Conservation (phyloP, 371 early-diverging fungal species). For the Saksenaea oblongispora region DNA sequence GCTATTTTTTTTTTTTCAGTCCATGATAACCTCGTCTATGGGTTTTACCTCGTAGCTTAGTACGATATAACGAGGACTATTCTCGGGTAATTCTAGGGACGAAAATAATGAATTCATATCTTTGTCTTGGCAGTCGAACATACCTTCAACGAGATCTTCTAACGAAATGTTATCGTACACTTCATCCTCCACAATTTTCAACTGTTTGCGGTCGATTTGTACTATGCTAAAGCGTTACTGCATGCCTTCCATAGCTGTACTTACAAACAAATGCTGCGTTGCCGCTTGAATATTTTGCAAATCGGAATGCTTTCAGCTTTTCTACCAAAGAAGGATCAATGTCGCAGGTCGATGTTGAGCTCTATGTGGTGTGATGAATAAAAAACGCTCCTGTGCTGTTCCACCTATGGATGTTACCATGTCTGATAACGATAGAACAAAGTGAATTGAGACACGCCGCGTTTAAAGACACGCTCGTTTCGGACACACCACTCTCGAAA, state of each 20-base stretch:
- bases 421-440: background rate
- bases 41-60: conserved; percentile 60
- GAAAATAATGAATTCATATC: background rate
- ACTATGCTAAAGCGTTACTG: conserved; percentile 32
- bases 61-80: conserved; percentile 67
- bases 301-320: conserved; percentile 62
- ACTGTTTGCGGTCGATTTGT: conserved; percentile 55
- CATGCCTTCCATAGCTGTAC: conserved; percentile 11
- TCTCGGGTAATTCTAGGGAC: conserved; percentile 67
- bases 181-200: conserved; percentile 59
- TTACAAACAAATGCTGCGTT: conserved; percentile 64
- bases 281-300: conserved; percentile 57
- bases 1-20: conserved; percentile 17
- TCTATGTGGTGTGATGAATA: background rate
- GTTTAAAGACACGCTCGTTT: too few relatives aligned
- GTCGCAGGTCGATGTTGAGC: conserved; percentile 51
- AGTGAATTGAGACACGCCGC: too few relatives aligned
- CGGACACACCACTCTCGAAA: too few relatives aligned
- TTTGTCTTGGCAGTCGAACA: background rate
- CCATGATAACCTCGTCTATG: background rate
- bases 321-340: conserved; percentile 55
- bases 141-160: conserved; percentile 66
- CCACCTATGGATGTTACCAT: background rate
- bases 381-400: background rate
- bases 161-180: conserved; percentile 48